A percentile compares a stretch with the other conserved stretches of the same genome.
Conservation (phyloP, 495 filamentous ascomycete genomes). For the Recurvomyces mirabilis region DNA sequence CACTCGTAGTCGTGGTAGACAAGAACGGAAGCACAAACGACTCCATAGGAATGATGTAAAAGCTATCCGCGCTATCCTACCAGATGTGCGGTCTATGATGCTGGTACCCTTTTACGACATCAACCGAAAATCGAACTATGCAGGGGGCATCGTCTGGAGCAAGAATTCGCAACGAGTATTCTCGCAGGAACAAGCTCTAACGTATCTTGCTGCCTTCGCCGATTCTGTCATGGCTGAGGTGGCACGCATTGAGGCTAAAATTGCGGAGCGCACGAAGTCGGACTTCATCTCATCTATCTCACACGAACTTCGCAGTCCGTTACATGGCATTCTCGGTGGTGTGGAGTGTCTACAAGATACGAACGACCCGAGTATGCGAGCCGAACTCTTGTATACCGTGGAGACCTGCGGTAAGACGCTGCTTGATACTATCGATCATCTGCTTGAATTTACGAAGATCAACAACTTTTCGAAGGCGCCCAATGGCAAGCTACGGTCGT, state of each 20-base stretch:
- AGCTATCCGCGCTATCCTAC: conserved; percentile 1
- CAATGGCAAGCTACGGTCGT: too few species aligned
- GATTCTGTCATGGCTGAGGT: neutral
- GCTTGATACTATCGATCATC: conserved; percentile 21
- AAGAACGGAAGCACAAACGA: too few species aligned
- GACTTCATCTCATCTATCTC: conserved; percentile 14
- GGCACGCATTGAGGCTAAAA: too few species aligned
- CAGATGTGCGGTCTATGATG: conserved; percentile 7
- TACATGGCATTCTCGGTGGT: conserved; percentile 18
- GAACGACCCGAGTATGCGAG: conserved; percentile 11
- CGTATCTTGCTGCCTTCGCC: neutral
- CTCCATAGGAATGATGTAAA: too few species aligned
- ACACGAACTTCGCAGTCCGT: conserved; percentile 14
- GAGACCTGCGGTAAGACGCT: conserved; percentile 22
- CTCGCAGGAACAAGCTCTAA: neutral
- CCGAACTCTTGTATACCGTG: conserved; percentile 19
- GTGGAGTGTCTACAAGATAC: conserved; percentile 23
- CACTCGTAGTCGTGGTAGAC: too few species aligned
- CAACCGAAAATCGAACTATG: neutral
- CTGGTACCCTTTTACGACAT: conserved; percentile 17
- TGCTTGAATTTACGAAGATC: conserved; percentile 22
- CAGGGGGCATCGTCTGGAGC: neutral
- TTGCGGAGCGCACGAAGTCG: conserved; percentile 5
- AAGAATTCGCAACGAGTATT: neutral
- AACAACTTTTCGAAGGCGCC: too few species aligned